Percentiles rank a stretch among this genome's conserved stretches.
Conservation (phyloP, 257 asterid genomes). For the Nyctanthes arbortristis region DNA sequence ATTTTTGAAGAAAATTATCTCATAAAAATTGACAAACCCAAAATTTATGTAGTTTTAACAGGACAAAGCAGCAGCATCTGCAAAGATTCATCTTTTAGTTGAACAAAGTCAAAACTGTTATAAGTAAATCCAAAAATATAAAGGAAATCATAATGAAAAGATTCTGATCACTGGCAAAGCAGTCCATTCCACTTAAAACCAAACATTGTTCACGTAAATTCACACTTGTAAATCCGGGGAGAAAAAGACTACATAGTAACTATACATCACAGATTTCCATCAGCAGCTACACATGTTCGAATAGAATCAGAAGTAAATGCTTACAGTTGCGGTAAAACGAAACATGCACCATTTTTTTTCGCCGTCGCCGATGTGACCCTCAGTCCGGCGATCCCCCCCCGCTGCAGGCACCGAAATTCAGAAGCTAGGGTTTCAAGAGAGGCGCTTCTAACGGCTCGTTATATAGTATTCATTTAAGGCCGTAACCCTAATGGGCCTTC, state of each 20-base stretch:
- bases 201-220: not conserved
- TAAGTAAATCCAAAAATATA: not conserved
- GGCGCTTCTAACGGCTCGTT: not conserved
- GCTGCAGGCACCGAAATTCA: not conserved
- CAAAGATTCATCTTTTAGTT: not conserved
- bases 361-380: constrained; percentile 20
- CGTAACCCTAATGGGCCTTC: constrained; percentile 28
- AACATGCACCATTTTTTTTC: constrained; percentile 44
- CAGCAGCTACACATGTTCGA: not conserved
- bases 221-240: not conserved
- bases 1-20: not conserved
- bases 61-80: not conserved
- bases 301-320: not conserved
- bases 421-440: constrained; percentile 15
- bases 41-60: not conserved
- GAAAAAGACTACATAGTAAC: no score
- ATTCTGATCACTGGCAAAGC: not conserved
- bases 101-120: not conserved
- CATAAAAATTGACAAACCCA: not conserved
- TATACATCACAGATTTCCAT: not conserved
- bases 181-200: not conserved
- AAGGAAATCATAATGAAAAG: not conserved
- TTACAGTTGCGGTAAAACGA: constrained; percentile 47
- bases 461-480: constrained; percentile 19
- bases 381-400: constrained; percentile 25